These are phyloP conservation scores for Yamadazyma membranifaciens DNA, from an alignment of 1,139 yeast genomes.

Conservation along the genomic window DNA sequence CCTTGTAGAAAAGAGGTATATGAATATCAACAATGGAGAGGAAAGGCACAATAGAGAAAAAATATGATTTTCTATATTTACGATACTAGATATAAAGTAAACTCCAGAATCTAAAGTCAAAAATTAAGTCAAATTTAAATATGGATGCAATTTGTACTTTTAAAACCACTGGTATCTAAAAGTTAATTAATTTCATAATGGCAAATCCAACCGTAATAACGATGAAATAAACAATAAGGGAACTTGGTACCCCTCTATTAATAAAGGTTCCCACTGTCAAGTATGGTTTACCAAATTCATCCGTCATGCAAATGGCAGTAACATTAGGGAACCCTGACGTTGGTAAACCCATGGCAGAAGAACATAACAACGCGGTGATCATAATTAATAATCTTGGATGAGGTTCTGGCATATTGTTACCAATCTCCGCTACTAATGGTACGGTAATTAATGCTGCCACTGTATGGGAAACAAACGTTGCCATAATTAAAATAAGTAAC, in stretches of 20 bases:
- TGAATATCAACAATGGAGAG: too few relatives aligned
- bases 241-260: slow-evolving; percentile 69
- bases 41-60: too few relatives aligned
- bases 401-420: slow-evolving; percentile 52
- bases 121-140: too few relatives aligned
- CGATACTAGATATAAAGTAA: too few relatives aligned
- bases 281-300: slow-evolving; percentile 66
- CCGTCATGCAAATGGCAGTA: slow-evolving; percentile 76
- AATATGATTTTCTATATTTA: too few relatives aligned
- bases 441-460: slow-evolving; percentile 73
- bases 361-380: slow-evolving; percentile 65
- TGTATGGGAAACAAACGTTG: slow-evolving; percentile 75
- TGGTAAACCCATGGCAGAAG: slow-evolving; percentile 78
- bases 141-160: too few relatives aligned
- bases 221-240: slow-evolving; percentile 53
- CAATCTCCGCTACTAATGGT: slow-evolving; percentile 70
- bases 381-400: slow-evolving; percentile 64
- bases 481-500: slow-evolving; percentile 60
- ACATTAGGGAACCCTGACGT: slow-evolving; percentile 78
- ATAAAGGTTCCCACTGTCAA: slow-evolving; percentile 64
- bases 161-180: too few relatives aligned
- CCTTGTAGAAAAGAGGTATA: too few relatives aligned
- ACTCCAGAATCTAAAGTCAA: too few relatives aligned
- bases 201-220: slow-evolving; percentile 67
- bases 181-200: slow-evolving; percentile 53